These are phyloP conservation scores for Pisolithus microcarpus DNA, from an alignment of 768 basidiomycete species.

Conservation along the genomic window DNA sequence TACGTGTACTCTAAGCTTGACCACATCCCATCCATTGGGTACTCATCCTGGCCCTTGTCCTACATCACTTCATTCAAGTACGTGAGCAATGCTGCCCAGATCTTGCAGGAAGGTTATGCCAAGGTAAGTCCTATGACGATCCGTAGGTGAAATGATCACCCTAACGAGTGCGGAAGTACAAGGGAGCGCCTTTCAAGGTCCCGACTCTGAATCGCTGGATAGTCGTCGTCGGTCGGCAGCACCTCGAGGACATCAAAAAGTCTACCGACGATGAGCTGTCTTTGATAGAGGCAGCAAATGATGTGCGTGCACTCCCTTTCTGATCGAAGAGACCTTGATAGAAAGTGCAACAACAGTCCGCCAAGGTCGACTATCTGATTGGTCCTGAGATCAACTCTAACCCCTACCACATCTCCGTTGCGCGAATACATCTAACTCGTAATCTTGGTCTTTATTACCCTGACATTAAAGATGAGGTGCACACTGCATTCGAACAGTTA, in stretches of 20 bases:
- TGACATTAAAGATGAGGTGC: conserved; percentile 40
- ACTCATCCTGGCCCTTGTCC: conserved; percentile 18
- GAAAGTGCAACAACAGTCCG: too few relatives aligned
- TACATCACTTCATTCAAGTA: conserved; percentile 16
- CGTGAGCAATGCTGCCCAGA: conserved; percentile 7
- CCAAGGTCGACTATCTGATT: neutral
- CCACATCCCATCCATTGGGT: conserved; percentile 25
- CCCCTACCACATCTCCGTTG: conserved; percentile 25
- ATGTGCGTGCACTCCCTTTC: conserved; percentile 21
- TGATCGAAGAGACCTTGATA: neutral
- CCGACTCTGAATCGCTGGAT: conserved; percentile 28
- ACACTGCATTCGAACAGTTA: conserved; percentile 32
- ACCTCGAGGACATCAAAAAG: conserved; percentile 34
- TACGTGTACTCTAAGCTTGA: conserved; percentile 10
- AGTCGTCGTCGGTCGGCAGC: conserved; percentile 25
- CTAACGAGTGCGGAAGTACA: conserved; percentile 6
- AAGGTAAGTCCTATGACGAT: too few relatives aligned
- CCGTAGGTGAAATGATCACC: neutral
- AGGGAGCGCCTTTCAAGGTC: conserved; percentile 24
- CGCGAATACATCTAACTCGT: conserved; percentile 28
- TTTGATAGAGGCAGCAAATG: conserved; percentile 20
- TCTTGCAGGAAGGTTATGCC: conserved; percentile 27
- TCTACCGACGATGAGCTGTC: conserved; percentile 35
- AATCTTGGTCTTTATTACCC: conserved; percentile 33
- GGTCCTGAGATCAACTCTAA: neutral